Conservation (phyloP, 208 protist species). For the Lotmaria passim region DNA sequence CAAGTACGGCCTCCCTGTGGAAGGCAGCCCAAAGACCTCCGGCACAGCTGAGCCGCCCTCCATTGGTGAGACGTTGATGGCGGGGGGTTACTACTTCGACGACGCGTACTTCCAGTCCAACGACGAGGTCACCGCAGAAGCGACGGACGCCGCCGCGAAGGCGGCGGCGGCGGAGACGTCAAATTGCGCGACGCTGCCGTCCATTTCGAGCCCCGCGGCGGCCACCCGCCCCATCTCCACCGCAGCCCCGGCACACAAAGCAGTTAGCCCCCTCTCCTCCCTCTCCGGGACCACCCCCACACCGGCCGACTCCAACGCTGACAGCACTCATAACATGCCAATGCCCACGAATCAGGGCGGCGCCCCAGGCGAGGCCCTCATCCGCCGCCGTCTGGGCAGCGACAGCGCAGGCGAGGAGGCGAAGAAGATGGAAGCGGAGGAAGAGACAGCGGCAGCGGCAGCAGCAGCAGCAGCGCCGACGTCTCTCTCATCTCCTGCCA, state of each 20-base stretch:
- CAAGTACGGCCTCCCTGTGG: not conserved
- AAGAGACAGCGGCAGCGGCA: not conserved
- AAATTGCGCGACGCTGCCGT: not conserved
- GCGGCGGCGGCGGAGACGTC: not conserved
- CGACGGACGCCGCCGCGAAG: no score
- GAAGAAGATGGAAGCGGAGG: conserved; percentile 6
- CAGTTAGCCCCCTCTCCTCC: not conserved
- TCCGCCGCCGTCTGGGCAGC: not conserved
- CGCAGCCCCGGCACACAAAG: not conserved
- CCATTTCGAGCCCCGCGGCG: not conserved
- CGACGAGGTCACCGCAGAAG: not conserved
- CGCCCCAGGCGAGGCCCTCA: not conserved
- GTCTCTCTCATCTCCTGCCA: no score
- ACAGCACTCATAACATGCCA: not conserved
- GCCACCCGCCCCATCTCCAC: not conserved
- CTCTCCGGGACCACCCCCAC: not conserved
- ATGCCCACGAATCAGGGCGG: not conserved
- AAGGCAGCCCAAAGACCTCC: not conserved
- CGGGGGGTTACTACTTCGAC: conserved; percentile 15
- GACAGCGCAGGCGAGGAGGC: not conserved
- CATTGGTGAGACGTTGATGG: conserved; percentile 10
- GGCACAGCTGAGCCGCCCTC: not conserved
- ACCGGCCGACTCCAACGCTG: conserved; percentile 4
- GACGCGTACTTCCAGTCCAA: not conserved
- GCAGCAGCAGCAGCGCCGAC: not conserved